Percentiles rank a stretch among this genome's conserved stretches.
phyloP scores from a whole-genome alignment of 352 stramenopile genomes.

The Globisporangium cederbergense region DNA sequence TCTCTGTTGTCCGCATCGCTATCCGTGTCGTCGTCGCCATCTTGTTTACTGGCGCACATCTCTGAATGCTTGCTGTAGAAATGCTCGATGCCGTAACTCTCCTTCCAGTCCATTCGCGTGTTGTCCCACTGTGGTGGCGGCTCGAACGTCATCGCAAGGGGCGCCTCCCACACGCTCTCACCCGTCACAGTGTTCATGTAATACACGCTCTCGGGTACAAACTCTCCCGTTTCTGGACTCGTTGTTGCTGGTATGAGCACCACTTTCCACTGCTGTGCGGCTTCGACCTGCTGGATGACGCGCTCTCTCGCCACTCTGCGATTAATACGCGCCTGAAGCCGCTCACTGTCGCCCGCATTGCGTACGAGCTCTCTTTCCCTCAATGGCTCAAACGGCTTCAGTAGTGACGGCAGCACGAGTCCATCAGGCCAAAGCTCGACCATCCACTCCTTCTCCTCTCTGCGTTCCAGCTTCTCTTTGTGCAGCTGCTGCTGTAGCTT shows the following conservation, averaged over 20 bases:
- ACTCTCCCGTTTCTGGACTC: slow-evolving; percentile 8
- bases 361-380: slow-evolving; percentile 19
- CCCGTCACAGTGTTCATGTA: slow-evolving; percentile 55
- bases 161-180: slow-evolving; percentile 52
- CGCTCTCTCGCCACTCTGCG: slow-evolving; percentile 36
- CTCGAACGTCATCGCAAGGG: slow-evolving; percentile 56
- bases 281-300: slow-evolving; percentile 37
- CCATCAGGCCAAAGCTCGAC: slow-evolving; percentile 55
- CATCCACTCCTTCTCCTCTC: slow-evolving; percentile 65
- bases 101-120: slow-evolving; percentile 55
- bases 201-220: slow-evolving; percentile 32
- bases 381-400: slow-evolving; percentile 31
- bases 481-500: slow-evolving; percentile 24
- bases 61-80: slow-evolving; percentile 28
- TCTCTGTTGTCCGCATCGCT: neutral
- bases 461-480: slow-evolving; percentile 41
- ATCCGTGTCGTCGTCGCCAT: slow-evolving; percentile 11
- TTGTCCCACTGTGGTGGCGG: slow-evolving; percentile 50
- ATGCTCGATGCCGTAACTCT: slow-evolving; percentile 40
- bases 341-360: slow-evolving; percentile 22
- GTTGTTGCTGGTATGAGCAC: slow-evolving; percentile 24
- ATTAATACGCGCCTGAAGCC: slow-evolving; percentile 37
- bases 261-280: slow-evolving; percentile 47
- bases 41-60: neutral
- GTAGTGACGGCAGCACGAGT: slow-evolving; percentile 52